phyloP scores from a whole-genome alignment of 73 alveolate species.

The Uronychia binucleata region DNA sequence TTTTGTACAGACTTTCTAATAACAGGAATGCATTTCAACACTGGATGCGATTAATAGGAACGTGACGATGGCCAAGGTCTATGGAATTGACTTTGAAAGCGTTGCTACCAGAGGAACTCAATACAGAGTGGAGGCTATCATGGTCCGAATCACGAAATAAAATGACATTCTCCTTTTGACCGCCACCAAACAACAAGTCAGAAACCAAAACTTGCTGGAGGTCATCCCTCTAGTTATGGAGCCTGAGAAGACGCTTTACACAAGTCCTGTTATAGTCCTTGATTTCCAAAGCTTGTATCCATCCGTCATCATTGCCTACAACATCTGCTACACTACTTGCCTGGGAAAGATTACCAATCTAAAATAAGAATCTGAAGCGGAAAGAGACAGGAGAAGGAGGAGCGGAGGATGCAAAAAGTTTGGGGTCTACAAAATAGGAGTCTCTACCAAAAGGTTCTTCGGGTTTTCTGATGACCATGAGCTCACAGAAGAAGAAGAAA shows the following conservation, averaged over 20 bases:
- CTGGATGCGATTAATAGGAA: constrained; percentile 82
- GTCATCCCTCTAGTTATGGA: constrained; percentile 99
- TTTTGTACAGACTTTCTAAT: neutral
- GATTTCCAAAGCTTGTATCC: constrained; percentile 98
- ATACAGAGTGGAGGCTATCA: constrained; percentile 95
- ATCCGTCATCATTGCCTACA: constrained; percentile 96
- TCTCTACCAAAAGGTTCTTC: constrained; percentile 67
- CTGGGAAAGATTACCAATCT: constrained; percentile 82
- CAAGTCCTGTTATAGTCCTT: constrained; percentile 96
- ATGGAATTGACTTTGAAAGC: constrained; percentile 95
- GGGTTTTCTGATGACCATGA: constrained; percentile 23
- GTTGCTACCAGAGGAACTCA: constrained; percentile 93
- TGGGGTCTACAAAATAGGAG: constrained; percentile 77
- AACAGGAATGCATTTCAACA: neutral
- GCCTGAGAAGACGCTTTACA: constrained; percentile 87
- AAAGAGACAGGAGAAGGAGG: constrained; percentile 26
- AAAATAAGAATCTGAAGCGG: constrained; percentile 50
- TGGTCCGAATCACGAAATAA: constrained; percentile 80
- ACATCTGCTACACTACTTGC: constrained; percentile 98
- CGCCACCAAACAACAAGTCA: constrained; percentile 79
- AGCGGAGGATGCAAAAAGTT: constrained; percentile 50
- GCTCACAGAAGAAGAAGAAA: constrained; percentile 40
- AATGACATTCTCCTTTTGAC: constrained; percentile 84
- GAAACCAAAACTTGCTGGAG: constrained; percentile 76
- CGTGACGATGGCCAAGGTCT: constrained; percentile 89